Conservation (phyloP, 2,329 filamentous ascomycete species). For the Phoma sp. region DNA sequence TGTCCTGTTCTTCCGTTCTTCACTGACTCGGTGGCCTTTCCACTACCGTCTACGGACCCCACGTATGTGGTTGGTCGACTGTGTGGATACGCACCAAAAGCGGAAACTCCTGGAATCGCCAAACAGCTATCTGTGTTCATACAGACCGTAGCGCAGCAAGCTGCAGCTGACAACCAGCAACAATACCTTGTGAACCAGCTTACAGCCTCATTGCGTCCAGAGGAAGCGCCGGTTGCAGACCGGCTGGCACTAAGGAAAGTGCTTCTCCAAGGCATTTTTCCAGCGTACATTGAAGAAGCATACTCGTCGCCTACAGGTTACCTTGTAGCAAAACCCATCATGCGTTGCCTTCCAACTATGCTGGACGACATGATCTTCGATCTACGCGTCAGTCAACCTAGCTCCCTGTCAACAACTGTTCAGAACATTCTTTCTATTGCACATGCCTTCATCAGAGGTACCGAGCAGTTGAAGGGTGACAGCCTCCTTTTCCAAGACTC, state of each 20-base stretch:
- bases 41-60: constrained; percentile 65
- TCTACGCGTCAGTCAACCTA: constrained; percentile 51
- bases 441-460: constrained; percentile 45
- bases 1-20: constrained; percentile 65
- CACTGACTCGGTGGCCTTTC: constrained; percentile 65
- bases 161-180: constrained; percentile 64
- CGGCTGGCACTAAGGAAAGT: constrained; percentile 58
- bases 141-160: constrained; percentile 64
- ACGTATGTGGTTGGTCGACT: constrained; percentile 67
- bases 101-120: constrained; percentile 55
- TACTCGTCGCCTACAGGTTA: constrained; percentile 57
- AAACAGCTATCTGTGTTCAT: constrained; percentile 66
- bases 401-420: constrained; percentile 47
- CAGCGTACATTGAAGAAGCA: constrained; percentile 61
- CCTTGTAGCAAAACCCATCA: constrained; percentile 60
- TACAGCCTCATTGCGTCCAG: constrained; percentile 55
- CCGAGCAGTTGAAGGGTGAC: constrained; percentile 47
- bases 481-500: constrained; percentile 47
- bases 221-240: constrained; percentile 51
- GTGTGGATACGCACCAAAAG: constrained; percentile 63
- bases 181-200: constrained; percentile 62
- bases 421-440: constrained; percentile 50
- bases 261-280: constrained; percentile 62
- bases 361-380: constrained; percentile 55
- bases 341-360: constrained; percentile 55